A percentile compares a stretch with the other conserved stretches of the same genome.
Evolutionary conservation across 345 rosid species (phyloP).

Genomic region (Populus tremula): DNA sequence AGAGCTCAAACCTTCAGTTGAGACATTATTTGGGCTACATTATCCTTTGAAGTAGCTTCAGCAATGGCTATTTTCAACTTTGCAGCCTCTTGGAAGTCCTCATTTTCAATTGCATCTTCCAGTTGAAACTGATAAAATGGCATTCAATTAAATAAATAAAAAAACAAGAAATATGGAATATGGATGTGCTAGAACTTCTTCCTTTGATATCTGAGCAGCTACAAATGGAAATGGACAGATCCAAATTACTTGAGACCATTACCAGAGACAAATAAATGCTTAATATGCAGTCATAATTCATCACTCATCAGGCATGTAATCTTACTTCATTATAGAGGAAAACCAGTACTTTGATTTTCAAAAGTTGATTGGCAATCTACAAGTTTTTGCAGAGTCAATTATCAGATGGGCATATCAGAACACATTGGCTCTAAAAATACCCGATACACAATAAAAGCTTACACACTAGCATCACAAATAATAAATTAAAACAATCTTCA

Average conservation of each 20-base stretch:
- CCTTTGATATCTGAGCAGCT: not conserved
- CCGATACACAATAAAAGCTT: not conserved
- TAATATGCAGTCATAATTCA: not conserved
- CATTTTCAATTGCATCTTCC: constrained; percentile 80
- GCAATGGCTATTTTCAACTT: constrained; percentile 67
- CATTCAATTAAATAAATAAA: constrained; percentile 8
- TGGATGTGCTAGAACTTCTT: not conserved
- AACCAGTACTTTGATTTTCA: not conserved
- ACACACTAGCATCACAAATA: not conserved
- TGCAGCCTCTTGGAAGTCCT: constrained; percentile 86
- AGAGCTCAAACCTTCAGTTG: constrained; percentile 59
- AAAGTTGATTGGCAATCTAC: not conserved
- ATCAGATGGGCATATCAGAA: not conserved
- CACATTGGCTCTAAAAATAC: not conserved
- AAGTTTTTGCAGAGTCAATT: not conserved
- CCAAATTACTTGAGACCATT: not conserved
- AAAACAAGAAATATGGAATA: not conserved
- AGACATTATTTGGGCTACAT: constrained; percentile 73
- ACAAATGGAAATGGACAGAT: not conserved
- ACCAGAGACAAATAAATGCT: not conserved
- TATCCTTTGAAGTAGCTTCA: constrained; percentile 65
- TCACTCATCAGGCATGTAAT: not conserved
- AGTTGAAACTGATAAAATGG: constrained; percentile 67
- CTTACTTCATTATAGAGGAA: not conserved
- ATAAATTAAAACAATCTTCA: not conserved